These are phyloP conservation scores for Kluyveromyces wickerhamii DNA, from an alignment of 805 yeast species.

Conservation along the genomic window DNA sequence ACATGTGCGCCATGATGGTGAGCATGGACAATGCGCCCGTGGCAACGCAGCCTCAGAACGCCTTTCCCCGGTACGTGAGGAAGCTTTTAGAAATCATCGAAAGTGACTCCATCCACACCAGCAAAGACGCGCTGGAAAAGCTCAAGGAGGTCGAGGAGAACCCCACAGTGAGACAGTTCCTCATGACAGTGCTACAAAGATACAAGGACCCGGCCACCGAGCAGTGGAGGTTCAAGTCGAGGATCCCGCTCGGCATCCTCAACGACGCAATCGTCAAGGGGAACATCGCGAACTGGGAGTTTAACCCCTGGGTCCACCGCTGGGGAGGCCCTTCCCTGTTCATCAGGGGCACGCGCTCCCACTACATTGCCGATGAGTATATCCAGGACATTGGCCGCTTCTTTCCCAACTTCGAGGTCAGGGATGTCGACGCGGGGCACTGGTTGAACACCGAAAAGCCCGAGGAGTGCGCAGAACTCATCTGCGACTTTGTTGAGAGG, in stretches of 20 bases:
- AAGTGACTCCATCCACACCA: slow-evolving; percentile 35
- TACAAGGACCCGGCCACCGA: slow-evolving; percentile 22
- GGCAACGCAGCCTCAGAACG: slow-evolving; percentile 45
- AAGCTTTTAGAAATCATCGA: slow-evolving; percentile 54
- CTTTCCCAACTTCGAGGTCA: slow-evolving; percentile 70
- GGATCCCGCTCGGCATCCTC: slow-evolving; percentile 63
- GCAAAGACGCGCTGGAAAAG: slow-evolving; percentile 60
- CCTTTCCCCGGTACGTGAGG: slow-evolving; percentile 59
- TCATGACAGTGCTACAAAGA: slow-evolving; percentile 40
- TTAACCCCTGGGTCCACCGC: slow-evolving; percentile 41
- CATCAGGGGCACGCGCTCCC: slow-evolving; percentile 68
- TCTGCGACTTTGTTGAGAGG: slow-evolving; percentile 54
- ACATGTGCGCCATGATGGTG: slow-evolving; percentile 51
- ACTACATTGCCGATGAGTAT: slow-evolving; percentile 76
- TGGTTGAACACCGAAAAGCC: slow-evolving; percentile 92
- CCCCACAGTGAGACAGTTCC: slow-evolving; percentile 61
- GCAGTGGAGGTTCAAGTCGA: slow-evolving; percentile 25
- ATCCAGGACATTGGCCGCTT: slow-evolving; percentile 63
- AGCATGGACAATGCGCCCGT: slow-evolving; percentile 91
- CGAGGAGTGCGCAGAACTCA: slow-evolving; percentile 53
- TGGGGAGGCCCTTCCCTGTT: slow-evolving; percentile 72
- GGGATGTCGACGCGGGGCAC: slow-evolving; percentile 80
- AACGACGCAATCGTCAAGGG: slow-evolving; percentile 59
- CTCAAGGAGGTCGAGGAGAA: slow-evolving; percentile 56
- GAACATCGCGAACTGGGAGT: slow-evolving; percentile 71